Evolutionary conservation across 2,329 filamentous ascomycete genomes (phyloP).

Genomic region (Emmonsiellopsis sp.): DNA sequence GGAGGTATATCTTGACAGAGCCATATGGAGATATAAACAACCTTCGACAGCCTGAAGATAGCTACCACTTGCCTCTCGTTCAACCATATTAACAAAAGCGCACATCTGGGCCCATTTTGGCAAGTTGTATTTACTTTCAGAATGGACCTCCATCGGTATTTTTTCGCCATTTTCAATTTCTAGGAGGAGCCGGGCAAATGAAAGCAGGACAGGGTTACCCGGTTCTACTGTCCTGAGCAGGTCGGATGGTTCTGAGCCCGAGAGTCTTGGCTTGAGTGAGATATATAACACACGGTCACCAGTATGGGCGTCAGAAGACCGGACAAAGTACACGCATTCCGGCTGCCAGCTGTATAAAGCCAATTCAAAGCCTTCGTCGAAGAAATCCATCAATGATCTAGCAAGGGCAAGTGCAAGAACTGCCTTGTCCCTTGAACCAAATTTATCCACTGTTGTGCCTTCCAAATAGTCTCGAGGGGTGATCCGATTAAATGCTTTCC

Average conservation of each 20-base stretch:
- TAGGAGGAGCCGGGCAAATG: background rate
- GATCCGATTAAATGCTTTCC: background rate
- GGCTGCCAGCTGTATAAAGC: background rate
- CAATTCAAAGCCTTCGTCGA: background rate
- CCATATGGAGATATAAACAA: background rate
- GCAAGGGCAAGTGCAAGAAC: background rate
- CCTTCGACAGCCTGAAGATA: background rate
- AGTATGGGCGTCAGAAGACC: background rate
- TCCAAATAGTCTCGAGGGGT: background rate
- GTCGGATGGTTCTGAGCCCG: background rate
- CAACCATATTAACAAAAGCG: background rate
- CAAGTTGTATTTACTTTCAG: background rate
- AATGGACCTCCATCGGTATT: background rate
- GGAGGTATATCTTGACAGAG: background rate
- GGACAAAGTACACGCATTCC: background rate
- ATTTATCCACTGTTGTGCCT: background rate
- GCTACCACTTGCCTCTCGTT: background rate
- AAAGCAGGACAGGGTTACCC: background rate
- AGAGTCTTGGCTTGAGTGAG: background rate
- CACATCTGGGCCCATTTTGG: background rate
- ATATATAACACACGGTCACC: background rate
- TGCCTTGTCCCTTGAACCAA: background rate
- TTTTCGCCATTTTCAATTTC: background rate
- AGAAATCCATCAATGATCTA: background rate
- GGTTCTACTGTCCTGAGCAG: background rate